These are phyloP conservation scores for Herpetomonas tarakana DNA, from an alignment of 208 protist species.

Conservation along the genomic window DNA sequence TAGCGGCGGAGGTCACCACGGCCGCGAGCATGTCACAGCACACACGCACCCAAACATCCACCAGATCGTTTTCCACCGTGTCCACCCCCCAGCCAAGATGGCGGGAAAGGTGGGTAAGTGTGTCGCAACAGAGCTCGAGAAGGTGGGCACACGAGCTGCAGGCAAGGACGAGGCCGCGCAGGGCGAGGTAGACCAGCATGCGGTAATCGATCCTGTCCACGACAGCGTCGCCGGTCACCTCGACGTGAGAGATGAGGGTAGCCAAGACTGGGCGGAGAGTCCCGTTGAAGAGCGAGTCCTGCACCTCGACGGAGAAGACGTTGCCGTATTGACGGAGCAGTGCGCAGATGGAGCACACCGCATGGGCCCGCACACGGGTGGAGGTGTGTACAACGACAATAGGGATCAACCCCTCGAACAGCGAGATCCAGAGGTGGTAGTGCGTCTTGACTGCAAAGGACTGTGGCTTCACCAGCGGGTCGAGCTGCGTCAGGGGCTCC, in stretches of 20 bases:
- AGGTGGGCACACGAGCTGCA: slow-evolving; percentile 37
- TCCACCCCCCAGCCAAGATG: slow-evolving; percentile 18
- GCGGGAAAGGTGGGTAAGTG: slow-evolving; percentile 28
- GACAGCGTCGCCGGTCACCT: slow-evolving; percentile 10
- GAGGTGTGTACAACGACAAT: slow-evolving; percentile 70
- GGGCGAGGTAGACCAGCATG: slow-evolving; percentile 54
- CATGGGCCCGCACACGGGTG: slow-evolving; percentile 63
- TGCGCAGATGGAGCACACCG: slow-evolving; percentile 54
- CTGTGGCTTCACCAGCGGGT: slow-evolving; percentile 50
- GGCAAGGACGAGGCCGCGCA: slow-evolving; percentile 67
- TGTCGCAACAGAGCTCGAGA: slow-evolving; percentile 43
- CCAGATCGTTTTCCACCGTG: slow-evolving; percentile 42
- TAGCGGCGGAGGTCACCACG: slow-evolving; percentile 11
- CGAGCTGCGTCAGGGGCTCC: slow-evolving; percentile 35
- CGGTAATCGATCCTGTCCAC: slow-evolving; percentile 63
- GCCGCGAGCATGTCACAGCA: slow-evolving; percentile 48
- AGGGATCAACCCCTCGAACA: slow-evolving; percentile 78
- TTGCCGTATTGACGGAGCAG: slow-evolving; percentile 55
- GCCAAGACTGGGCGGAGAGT: slow-evolving; percentile 63
- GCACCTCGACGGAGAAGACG: slow-evolving; percentile 55
- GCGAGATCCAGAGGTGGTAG: slow-evolving; percentile 79
- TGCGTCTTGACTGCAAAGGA: slow-evolving; percentile 46
- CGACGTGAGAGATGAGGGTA: slow-evolving; percentile 45
- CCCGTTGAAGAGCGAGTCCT: slow-evolving; percentile 53
- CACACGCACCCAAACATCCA: slow-evolving; percentile 43